phyloP scores from a whole-genome alignment of 140 eudicot genomes.

The Erigeron philadelphicus region DNA sequence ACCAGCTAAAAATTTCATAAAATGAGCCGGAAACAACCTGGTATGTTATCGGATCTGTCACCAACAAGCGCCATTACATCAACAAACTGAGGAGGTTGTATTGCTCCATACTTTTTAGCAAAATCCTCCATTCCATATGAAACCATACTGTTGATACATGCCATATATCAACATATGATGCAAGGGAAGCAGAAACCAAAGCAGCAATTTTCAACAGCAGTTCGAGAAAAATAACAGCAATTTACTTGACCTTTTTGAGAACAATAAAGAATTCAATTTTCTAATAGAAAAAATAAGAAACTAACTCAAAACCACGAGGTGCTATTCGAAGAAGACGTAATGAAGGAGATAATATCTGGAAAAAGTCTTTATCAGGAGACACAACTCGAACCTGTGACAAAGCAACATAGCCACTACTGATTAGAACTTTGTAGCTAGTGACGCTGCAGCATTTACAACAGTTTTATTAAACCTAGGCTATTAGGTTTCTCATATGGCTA shows the following conservation, averaged over 20 bases:
- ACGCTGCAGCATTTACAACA: neutral
- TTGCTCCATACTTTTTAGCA: slow-evolving; percentile 68
- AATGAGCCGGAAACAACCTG: slow-evolving; percentile 44
- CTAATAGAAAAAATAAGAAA: slow-evolving; percentile 2
- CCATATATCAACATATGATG: slow-evolving; percentile 13
- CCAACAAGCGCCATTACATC: slow-evolving; percentile 92
- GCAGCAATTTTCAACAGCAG: neutral
- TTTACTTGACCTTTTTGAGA: neutral
- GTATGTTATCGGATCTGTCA: slow-evolving; percentile 91
- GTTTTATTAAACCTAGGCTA: neutral
- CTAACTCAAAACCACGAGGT: slow-evolving; percentile 96
- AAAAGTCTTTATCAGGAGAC: slow-evolving; percentile 97
- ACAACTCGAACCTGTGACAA: slow-evolving; percentile 84
- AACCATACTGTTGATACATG: slow-evolving; percentile 59
- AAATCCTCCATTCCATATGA: slow-evolving; percentile 97
- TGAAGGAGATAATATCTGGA: slow-evolving; percentile 94
- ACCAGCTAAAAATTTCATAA: neutral
- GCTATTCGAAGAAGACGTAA: slow-evolving; percentile 88
- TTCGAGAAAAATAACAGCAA: neutral
- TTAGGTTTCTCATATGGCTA: too few species aligned
- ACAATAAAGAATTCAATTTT: slow-evolving; percentile 6
- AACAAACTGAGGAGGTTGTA: slow-evolving; percentile 83
- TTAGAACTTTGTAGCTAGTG: neutral
- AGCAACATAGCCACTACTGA: slow-evolving; percentile 11
- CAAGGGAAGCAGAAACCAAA: neutral